Conservation (phyloP, 2,329 filamentous ascomycete genomes). For the Colletotrichum endophyticum region DNA sequence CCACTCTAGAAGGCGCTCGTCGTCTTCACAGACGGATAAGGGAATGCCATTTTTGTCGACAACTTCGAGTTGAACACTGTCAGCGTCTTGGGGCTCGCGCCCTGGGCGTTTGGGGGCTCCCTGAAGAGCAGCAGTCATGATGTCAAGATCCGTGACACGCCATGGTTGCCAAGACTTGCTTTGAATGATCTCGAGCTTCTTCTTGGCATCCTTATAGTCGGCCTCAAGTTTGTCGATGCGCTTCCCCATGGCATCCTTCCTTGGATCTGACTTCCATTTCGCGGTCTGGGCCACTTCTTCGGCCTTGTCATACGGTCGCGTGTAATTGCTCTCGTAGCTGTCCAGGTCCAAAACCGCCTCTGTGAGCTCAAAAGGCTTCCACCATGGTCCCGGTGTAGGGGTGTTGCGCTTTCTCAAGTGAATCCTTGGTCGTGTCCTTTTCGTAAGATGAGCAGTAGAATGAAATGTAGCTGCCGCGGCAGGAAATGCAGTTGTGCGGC, state of each 20-base stretch:
- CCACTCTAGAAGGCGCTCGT: constrained; percentile 40
- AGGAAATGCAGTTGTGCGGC: not conserved
- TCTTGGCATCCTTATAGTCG: constrained; percentile 20
- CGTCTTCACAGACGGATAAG: constrained; percentile 27
- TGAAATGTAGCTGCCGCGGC: not conserved
- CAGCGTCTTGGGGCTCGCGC: not conserved
- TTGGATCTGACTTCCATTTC: constrained; percentile 32
- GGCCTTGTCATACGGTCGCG: constrained; percentile 43
- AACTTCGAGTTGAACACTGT: constrained; percentile 4
- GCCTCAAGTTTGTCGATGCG: constrained; percentile 34
- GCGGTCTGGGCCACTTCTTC: constrained; percentile 37
- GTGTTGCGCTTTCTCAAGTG: constrained; percentile 1
- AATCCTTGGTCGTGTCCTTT: not conserved
- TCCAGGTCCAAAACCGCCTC: constrained; percentile 57
- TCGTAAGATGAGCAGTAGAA: not conserved
- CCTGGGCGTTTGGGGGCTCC: not conserved
- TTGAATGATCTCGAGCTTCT: constrained; percentile 9
- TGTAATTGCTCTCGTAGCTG: constrained; percentile 45
- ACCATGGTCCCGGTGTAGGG: not conserved
- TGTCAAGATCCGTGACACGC: constrained; percentile 46
- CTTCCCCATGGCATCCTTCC: constrained; percentile 24
- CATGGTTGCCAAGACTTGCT: constrained; percentile 28
- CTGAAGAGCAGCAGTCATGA: constrained; percentile 44
- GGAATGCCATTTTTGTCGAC: constrained; percentile 34
- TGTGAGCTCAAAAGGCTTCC: constrained; percentile 35